phyloP scores from a whole-genome alignment of 495 filamentous ascomycete genomes.

The Pyronema domesticum region DNA sequence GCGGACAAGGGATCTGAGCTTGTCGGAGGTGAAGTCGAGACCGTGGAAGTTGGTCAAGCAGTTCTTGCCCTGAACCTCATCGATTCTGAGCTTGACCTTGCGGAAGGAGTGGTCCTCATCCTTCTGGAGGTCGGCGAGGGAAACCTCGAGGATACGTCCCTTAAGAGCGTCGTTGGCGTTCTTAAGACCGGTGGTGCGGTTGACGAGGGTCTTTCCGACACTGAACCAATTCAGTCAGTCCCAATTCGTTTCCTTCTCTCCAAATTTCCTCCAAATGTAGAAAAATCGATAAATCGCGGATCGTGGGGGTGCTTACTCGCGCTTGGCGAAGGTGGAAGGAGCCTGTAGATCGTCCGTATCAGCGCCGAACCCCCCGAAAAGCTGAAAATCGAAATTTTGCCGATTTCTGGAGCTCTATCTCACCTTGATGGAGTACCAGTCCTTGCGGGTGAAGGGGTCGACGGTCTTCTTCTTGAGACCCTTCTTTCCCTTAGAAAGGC shows the following conservation, averaged over 20 bases:
- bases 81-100: slow-evolving; percentile 96
- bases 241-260: not conserved
- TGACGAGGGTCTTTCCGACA: slow-evolving; percentile 97
- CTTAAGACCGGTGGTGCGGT: slow-evolving; percentile 97
- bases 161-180: slow-evolving; percentile 98
- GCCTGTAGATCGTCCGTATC: slow-evolving; percentile 39
- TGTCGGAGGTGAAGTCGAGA: slow-evolving; percentile 99
- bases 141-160: slow-evolving; percentile 97
- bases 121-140: slow-evolving; percentile 95
- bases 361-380: not conserved
- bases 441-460: slow-evolving; percentile 95
- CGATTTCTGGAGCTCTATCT: slow-evolving; percentile 40
- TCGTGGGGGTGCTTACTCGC: slow-evolving; percentile 57
- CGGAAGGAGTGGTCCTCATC: slow-evolving; percentile 99
- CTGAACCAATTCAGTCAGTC: slow-evolving; percentile 29
- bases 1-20: slow-evolving; percentile 92
- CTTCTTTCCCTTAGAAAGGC: slow-evolving; percentile 99
- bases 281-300: slow-evolving; percentile 3
- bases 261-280: slow-evolving; percentile 1
- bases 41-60: slow-evolving; percentile 99
- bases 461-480: slow-evolving; percentile 98
- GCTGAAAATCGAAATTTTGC: not conserved
- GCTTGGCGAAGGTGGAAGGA: slow-evolving; percentile 80
- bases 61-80: slow-evolving; percentile 99
- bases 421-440: slow-evolving; percentile 97